Evolutionary conservation across 306 rosid genomes (phyloP).

Genomic region (Lotus japonicus): DNA sequence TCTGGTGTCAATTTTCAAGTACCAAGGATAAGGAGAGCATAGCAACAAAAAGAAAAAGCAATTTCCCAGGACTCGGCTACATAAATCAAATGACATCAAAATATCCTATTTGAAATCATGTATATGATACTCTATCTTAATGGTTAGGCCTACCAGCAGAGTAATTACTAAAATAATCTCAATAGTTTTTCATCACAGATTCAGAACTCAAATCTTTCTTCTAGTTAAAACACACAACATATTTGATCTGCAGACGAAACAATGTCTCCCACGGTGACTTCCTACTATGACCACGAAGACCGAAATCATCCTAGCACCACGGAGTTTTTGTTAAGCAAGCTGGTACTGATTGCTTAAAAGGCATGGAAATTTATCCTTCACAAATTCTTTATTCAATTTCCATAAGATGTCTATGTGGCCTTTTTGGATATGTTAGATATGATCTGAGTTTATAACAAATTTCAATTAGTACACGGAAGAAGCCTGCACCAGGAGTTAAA

Average conservation of each 20-base stretch:
- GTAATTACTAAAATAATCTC: neutral
- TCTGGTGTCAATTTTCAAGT: neutral
- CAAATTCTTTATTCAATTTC: neutral
- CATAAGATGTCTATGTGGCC: neutral
- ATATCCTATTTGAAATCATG: neutral
- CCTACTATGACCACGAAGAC: neutral
- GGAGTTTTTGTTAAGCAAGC: neutral
- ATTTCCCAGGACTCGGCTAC: neutral
- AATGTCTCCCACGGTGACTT: neutral
- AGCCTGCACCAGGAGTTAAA: neutral
- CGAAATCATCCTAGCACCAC: neutral
- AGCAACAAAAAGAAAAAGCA: neutral
- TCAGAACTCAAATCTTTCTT: neutral
- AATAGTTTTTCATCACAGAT: slow-evolving; percentile 1
- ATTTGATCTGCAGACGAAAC: neutral
- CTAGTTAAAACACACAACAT: neutral
- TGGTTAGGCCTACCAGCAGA: neutral
- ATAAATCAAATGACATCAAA: neutral
- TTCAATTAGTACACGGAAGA: neutral
- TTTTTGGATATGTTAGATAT: neutral
- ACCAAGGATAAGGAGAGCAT: neutral
- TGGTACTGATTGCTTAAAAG: neutral
- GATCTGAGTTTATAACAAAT: neutral
- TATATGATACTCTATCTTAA: neutral
- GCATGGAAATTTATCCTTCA: neutral